phyloP scores from a whole-genome alignment of 2,329 filamentous ascomycete genomes.

The Aspergillus fijiensis region DNA sequence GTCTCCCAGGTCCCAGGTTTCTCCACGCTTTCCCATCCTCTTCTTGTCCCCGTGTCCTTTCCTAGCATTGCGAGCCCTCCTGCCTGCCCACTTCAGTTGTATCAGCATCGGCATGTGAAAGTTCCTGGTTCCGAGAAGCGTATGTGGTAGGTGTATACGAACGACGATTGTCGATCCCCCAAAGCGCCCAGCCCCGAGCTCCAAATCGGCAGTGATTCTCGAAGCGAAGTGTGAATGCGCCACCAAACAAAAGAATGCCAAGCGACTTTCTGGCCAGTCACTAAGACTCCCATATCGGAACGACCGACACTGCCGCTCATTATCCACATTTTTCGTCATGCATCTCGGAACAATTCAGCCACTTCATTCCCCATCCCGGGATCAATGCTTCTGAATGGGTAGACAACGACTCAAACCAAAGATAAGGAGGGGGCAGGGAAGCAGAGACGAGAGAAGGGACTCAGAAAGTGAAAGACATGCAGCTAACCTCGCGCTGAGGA shows the following conservation, averaged over 20 bases:
- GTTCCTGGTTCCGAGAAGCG: slow-evolving; percentile 3
- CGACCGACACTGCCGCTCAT: slow-evolving; percentile 1
- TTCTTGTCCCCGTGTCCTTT: slow-evolving; percentile 16
- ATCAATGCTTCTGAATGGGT: slow-evolving; percentile 5
- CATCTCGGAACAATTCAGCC: slow-evolving; percentile 10
- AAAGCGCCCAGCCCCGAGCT: background rate
- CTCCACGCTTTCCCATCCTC: slow-evolving; percentile 8
- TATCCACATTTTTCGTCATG: slow-evolving; percentile 12
- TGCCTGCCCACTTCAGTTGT: background rate
- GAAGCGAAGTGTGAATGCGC: slow-evolving; percentile 1
- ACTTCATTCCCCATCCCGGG: slow-evolving; percentile 11
- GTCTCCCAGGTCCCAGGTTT: slow-evolving; percentile 23
- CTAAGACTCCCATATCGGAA: background rate
- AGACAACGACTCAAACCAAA: background rate
- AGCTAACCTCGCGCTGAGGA: slow-evolving; percentile 16
- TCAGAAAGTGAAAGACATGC: background rate
- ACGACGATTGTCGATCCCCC: background rate
- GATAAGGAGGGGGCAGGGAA: background rate
- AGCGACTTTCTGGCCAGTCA: background rate
- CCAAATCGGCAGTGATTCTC: background rate
- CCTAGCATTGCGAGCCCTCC: background rate
- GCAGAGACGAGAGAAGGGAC: background rate
- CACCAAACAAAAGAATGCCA: background rate
- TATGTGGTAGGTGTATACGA: background rate
- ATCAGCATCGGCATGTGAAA: background rate